phyloP scores from a whole-genome alignment of 345 rosid species.

The Acer saccharum region DNA sequence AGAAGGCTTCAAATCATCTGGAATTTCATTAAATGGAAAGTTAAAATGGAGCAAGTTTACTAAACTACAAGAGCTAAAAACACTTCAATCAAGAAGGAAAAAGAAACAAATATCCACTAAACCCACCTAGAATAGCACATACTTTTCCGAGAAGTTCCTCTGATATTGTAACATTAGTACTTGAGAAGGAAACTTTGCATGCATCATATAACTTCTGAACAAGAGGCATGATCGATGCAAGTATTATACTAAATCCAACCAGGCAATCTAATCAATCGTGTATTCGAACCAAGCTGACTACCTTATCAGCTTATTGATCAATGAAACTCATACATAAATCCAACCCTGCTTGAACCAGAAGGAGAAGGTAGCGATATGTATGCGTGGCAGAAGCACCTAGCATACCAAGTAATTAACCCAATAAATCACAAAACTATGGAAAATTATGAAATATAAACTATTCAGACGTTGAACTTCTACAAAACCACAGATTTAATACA shows the following conservation, averaged over 20 bases:
- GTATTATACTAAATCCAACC: conserved; percentile 10
- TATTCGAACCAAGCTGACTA: conserved; percentile 6
- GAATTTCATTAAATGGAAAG: conserved; percentile 9
- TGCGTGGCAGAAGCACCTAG: conserved; percentile 21
- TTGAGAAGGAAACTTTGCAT: conserved; percentile 42
- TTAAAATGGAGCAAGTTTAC: background rate
- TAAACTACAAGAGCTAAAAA: background rate
- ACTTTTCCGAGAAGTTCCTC: conserved; percentile 39
- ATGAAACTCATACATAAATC: background rate
- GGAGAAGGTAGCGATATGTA: conserved; percentile 13
- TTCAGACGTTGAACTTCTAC: background rate
- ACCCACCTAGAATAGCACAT: conserved; percentile 35
- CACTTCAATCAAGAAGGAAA: background rate
- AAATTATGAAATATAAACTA: background rate
- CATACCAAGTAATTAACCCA: conserved; percentile 4
- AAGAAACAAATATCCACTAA: background rate
- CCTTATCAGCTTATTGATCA: background rate
- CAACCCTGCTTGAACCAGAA: conserved; percentile 17
- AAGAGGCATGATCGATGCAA: conserved; percentile 22
- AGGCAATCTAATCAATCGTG: background rate
- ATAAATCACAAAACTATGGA: background rate
- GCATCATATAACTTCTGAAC: conserved; percentile 36
- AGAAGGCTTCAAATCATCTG: conserved; percentile 95
- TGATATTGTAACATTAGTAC: conserved; percentile 32
- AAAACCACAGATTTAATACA: background rate